These are phyloP conservation scores for Corymbia calophylla DNA, from an alignment of 441 rosid species.

Conservation along the genomic window DNA sequence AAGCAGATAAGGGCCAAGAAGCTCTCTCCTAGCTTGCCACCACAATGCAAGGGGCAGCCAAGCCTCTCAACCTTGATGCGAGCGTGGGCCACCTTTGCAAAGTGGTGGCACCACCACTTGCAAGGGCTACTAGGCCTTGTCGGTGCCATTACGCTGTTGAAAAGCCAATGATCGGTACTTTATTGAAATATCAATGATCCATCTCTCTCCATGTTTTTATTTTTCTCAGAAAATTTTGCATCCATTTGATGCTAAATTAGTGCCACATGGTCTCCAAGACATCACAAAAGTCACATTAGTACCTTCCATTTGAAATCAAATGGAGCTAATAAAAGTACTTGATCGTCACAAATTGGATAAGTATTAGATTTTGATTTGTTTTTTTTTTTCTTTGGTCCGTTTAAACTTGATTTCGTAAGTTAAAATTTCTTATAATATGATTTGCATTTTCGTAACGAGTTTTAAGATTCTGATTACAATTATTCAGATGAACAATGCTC, in stretches of 20 bases:
- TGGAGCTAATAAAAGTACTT: neutral
- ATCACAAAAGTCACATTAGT: neutral
- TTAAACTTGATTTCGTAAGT: neutral
- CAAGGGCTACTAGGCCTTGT: too few species aligned
- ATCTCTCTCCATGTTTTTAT: neutral
- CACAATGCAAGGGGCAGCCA: neutral
- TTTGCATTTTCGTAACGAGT: neutral
- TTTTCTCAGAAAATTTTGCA: neutral
- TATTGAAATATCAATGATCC: neutral
- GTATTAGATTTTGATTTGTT: neutral
- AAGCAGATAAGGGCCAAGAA: neutral
- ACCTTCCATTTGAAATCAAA: too few species aligned
- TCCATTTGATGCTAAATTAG: neutral
- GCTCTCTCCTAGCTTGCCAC: neutral
- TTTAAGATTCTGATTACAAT: neutral
- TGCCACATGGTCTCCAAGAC: neutral
- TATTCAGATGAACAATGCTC: neutral
- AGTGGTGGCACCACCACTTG: neutral
- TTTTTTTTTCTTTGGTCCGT: accelerated
- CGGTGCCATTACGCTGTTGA: neutral
- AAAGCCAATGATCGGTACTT: neutral
- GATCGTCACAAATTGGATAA: neutral
- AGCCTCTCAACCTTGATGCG: neutral
- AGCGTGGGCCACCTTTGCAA: neutral
- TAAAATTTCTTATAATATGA: neutral